A percentile compares a stretch with the other conserved stretches of the same genome.
phyloP scores from a whole-genome alignment of 2,329 filamentous ascomycete species.

The Phoma sp. region DNA sequence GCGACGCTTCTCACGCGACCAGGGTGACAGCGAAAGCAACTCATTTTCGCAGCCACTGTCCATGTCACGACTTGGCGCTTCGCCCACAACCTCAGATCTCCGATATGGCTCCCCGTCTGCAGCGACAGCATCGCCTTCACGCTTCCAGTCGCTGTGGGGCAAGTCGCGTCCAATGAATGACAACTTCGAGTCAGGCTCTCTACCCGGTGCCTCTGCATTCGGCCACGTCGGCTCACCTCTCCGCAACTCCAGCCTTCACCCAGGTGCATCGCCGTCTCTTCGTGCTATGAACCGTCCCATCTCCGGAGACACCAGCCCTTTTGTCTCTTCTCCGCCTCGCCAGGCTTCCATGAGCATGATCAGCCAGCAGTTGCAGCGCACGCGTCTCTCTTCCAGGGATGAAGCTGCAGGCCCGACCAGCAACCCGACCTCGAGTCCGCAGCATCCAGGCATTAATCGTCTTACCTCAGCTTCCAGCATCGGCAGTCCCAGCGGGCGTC shows the following conservation, averaged over 20 bases:
- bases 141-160: slow-evolving; percentile 65
- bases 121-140: slow-evolving; percentile 62
- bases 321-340: slow-evolving; percentile 61
- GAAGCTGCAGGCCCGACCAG: slow-evolving; percentile 15
- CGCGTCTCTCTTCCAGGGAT: slow-evolving; percentile 47
- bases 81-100: slow-evolving; percentile 51
- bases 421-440: slow-evolving; percentile 31
- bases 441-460: slow-evolving; percentile 72
- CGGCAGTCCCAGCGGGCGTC: slow-evolving; percentile 36
- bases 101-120: slow-evolving; percentile 60
- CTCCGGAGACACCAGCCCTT: slow-evolving; percentile 57
- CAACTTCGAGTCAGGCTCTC: slow-evolving; percentile 41
- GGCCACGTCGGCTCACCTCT: slow-evolving; percentile 70
- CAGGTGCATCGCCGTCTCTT: slow-evolving; percentile 57
- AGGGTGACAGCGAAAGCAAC: slow-evolving; percentile 60
- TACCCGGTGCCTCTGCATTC: slow-evolving; percentile 54
- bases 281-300: slow-evolving; percentile 57
- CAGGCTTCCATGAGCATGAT: slow-evolving; percentile 67
- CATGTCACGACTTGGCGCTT: slow-evolving; percentile 57
- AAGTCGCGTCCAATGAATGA: slow-evolving; percentile 57
- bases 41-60: slow-evolving; percentile 53
- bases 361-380: slow-evolving; percentile 61
- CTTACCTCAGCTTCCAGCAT: slow-evolving; percentile 44
- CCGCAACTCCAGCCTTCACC: slow-evolving; percentile 63
- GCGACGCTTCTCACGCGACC: slow-evolving; percentile 64